Evolutionary conservation across 1,284 basidiomycete species (phyloP).

Genomic region (Ustilago tritici): DNA sequence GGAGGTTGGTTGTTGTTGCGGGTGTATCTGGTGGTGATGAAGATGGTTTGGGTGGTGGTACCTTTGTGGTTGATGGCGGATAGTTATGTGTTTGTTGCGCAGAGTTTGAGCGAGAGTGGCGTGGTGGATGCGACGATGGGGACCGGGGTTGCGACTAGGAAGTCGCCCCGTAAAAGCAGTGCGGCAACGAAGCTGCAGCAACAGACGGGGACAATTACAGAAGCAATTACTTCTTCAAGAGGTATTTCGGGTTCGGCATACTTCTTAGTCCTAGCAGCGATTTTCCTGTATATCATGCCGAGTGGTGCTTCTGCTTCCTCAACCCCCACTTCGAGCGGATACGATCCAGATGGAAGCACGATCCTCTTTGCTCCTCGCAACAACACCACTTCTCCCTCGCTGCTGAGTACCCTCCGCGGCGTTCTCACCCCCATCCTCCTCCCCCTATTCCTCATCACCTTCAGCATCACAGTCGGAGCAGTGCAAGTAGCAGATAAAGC

Average conservation of each 20-base stretch:
- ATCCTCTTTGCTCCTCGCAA: slow-evolving; percentile 6
- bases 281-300: slow-evolving; percentile 37
- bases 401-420: background rate
- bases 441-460: slow-evolving; percentile 29
- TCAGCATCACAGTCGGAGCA: slow-evolving; percentile 34
- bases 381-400: background rate
- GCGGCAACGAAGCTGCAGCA: background rate
- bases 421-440: slow-evolving; percentile 14
- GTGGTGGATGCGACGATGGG: slow-evolving; percentile 9
- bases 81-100: slow-evolving; percentile 23
- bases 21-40: slow-evolving; percentile 53
- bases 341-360: slow-evolving; percentile 11
- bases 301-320: background rate
- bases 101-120: slow-evolving; percentile 5
- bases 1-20: slow-evolving; percentile 37
- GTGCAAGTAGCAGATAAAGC: slow-evolving; percentile 39
- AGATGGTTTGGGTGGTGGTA: slow-evolving; percentile 48
- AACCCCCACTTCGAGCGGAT: background rate
- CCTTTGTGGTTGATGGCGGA: slow-evolving; percentile 46
- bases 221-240: slow-evolving; percentile 10
- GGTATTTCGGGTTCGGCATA: slow-evolving; percentile 30
- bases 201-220: background rate
- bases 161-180: slow-evolving; percentile 1
- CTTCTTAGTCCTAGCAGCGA: slow-evolving; percentile 12
- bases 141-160: background rate